Conservation (phyloP, 495 filamentous ascomycete genomes). For the Daldinia bambusicola region DNA sequence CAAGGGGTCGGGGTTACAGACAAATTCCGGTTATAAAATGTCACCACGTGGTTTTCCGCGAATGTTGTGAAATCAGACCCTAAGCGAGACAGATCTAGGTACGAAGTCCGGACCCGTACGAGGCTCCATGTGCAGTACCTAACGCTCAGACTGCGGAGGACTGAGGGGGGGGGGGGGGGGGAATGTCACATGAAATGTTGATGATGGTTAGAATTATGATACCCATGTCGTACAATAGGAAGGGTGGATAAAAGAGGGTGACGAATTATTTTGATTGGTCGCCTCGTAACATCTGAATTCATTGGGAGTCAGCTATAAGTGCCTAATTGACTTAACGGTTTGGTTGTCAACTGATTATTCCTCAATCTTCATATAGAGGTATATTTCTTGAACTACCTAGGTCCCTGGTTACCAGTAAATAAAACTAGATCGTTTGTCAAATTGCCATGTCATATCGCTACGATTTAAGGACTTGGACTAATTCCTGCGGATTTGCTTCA, state of each 20-base stretch:
- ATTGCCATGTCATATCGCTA: background rate
- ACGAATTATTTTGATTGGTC: background rate
- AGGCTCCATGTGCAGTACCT: background rate
- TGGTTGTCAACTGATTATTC: too few species aligned
- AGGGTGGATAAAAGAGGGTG: background rate
- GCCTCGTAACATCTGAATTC: background rate
- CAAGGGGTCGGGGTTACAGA: background rate
- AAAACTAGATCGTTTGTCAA: too few species aligned
- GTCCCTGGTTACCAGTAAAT: too few species aligned
- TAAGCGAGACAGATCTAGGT: too few species aligned
- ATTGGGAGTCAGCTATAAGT: background rate
- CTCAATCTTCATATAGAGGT: too few species aligned
- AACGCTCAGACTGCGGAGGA: background rate
- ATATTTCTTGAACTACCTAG: background rate
- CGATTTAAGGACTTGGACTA: background rate
- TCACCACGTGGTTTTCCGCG: conserved; percentile 1
- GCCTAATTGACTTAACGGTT: background rate
- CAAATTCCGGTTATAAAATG: background rate
- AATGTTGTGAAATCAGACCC: background rate
- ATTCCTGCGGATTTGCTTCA: background rate
- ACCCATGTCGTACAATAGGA: too few species aligned
- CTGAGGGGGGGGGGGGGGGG: too few species aligned
- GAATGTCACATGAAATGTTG: too few species aligned
- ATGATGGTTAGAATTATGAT: too few species aligned
- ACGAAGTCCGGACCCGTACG: too few species aligned